Conservation (phyloP, 257 asterid species). For the Leonotis leonurus region DNA sequence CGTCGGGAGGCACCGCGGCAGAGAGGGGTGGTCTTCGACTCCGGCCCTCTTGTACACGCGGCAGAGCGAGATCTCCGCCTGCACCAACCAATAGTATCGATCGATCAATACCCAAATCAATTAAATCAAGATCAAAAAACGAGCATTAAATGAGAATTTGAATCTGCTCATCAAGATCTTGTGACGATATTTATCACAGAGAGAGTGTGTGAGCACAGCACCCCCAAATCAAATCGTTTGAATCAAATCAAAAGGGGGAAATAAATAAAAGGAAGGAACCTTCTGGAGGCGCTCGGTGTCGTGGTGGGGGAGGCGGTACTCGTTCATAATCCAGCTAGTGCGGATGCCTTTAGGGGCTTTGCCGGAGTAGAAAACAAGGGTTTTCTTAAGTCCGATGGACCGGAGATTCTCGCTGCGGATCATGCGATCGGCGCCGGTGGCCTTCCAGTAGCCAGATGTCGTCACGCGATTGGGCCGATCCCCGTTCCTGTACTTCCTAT, state of each 20-base stretch:
- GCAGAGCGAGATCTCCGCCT: constrained; percentile 94
- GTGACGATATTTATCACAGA: no score
- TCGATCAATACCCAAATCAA: no score
- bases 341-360: constrained; percentile 97
- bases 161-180: no score
- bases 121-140: no score
- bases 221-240: no score
- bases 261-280: no score
- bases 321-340: constrained; percentile 96
- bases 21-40: constrained; percentile 80
- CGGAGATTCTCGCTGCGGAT: constrained; percentile 52
- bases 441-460: constrained; percentile 98
- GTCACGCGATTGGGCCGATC: constrained; percentile 97
- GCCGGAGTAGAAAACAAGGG: constrained; percentile 96
- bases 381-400: constrained; percentile 88
- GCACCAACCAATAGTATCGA: no score
- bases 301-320: constrained; percentile 79
- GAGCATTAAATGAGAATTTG: no score
- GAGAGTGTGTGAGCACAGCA: no score
- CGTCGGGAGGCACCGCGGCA: constrained; percentile 58
- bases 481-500: constrained; percentile 81
- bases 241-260: no score
- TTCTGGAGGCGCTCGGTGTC: constrained; percentile 82
- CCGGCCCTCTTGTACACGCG: constrained; percentile 92
- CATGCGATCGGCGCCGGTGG: constrained; percentile 96